These are phyloP conservation scores for Cornus controversa DNA, from an alignment of 148 eudicot species.

Conservation along the genomic window DNA sequence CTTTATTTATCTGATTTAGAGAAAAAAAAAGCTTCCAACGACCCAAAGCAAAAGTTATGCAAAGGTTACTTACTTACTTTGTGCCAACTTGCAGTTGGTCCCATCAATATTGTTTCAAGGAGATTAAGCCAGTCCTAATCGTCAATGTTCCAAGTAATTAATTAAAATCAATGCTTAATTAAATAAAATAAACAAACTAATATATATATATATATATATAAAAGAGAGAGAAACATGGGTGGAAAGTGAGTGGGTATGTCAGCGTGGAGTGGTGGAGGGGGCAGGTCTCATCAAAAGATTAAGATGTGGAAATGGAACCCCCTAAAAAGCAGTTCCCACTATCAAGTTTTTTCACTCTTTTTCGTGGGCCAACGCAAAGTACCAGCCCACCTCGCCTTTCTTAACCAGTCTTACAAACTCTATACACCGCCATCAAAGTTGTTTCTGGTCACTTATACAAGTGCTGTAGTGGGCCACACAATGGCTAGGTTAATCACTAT, in stretches of 20 bases:
- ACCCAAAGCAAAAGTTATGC: no score
- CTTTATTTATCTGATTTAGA: no score
- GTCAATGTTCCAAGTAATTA: no score
- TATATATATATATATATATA: no score
- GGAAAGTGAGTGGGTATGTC: neutral
- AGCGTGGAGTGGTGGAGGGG: slow-evolving; percentile 29
- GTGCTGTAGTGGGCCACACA: neutral
- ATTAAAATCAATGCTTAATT: no score
- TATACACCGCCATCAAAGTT: neutral
- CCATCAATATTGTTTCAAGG: no score
- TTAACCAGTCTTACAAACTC: neutral
- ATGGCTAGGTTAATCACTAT: neutral
- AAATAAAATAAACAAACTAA: no score
- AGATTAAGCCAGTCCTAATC: no score
- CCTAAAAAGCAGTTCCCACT: slow-evolving; percentile 68
- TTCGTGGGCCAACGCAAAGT: slow-evolving; percentile 19
- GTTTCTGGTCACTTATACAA: neutral
- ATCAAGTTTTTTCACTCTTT: slow-evolving; percentile 13
- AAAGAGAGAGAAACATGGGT: neutral
- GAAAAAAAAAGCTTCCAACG: no score
- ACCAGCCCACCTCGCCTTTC: neutral
- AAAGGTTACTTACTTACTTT: no score
- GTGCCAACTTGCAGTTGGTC: no score
- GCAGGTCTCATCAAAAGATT: slow-evolving; percentile 34
- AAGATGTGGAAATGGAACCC: slow-evolving; percentile 12